These are phyloP conservation scores for Camelina laxa DNA, from an alignment of 345 rosid genomes.

Conservation along the genomic window DNA sequence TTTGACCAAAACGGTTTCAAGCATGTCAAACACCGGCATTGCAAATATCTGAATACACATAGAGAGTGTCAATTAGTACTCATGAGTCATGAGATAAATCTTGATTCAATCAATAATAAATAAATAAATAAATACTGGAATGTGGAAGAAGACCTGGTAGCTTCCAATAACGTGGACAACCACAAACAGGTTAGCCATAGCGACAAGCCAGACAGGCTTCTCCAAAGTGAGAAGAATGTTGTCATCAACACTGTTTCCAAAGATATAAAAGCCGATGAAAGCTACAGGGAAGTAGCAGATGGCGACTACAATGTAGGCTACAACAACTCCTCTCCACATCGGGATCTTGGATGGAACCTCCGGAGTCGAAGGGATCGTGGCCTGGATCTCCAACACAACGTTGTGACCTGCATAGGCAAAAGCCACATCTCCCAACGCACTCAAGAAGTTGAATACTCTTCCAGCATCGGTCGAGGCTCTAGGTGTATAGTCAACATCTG, in stretches of 20 bases:
- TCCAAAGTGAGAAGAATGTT: slow-evolving; percentile 71
- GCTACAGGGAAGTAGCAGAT: slow-evolving; percentile 95
- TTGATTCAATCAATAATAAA: background rate
- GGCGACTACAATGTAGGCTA: slow-evolving; percentile 79
- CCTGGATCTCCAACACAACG: slow-evolving; percentile 89
- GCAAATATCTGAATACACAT: slow-evolving; percentile 57
- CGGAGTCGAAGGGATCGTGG: slow-evolving; percentile 89
- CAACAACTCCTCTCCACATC: slow-evolving; percentile 89
- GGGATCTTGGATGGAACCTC: slow-evolving; percentile 79
- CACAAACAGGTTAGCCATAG: slow-evolving; percentile 81
- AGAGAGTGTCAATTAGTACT: background rate
- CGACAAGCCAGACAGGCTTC: slow-evolving; percentile 78
- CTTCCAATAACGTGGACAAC: slow-evolving; percentile 86
- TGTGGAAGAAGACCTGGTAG: slow-evolving; percentile 64
- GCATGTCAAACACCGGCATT: slow-evolving; percentile 90
- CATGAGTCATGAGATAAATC: background rate
- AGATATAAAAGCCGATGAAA: slow-evolving; percentile 58
- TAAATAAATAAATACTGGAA: background rate
- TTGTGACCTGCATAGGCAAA: slow-evolving; percentile 95
- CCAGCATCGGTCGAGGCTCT: slow-evolving; percentile 51
- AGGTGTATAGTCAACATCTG: slow-evolving; percentile 59
- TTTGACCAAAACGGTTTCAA: slow-evolving; percentile 70
- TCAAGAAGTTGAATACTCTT: slow-evolving; percentile 60
- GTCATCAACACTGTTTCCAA: slow-evolving; percentile 70
- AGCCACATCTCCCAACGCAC: slow-evolving; percentile 77